Percentiles rank a stretch among this genome's conserved stretches.
Evolutionary conservation across 306 rosid genomes (phyloP).

Genomic region (Citrullus amarus): DNA sequence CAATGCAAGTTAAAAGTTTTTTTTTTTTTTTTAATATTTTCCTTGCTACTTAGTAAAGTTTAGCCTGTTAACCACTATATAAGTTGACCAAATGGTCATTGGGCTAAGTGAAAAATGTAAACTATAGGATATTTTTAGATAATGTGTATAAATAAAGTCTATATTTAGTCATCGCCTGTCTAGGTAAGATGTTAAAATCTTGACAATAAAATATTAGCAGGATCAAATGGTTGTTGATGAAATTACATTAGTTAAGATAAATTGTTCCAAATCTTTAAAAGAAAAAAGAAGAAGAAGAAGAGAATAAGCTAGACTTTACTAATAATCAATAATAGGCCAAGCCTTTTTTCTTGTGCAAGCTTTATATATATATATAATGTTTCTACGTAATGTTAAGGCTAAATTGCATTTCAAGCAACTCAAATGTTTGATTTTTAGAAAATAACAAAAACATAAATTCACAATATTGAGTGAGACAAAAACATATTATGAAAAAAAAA

Average conservation of each 20-base stretch:
- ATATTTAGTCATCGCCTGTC: background rate
- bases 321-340: no score
- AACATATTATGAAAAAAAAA: no score
- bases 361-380: background rate
- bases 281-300: background rate
- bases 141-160: background rate
- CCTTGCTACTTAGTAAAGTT: background rate
- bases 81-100: background rate
- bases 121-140: background rate
- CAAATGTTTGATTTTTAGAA: background rate
- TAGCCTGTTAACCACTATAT: background rate
- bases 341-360: background rate
- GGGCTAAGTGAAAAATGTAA: background rate
- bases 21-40: background rate
- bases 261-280: no score
- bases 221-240: background rate
- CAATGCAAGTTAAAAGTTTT: background rate
- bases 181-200: background rate
- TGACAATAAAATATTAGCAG: background rate
- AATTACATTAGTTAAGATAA: background rate
- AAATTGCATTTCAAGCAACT: background rate
- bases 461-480: no score
- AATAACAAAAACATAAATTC: no score
- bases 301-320: background rate
- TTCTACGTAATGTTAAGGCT: background rate